These are phyloP conservation scores for Candida pseudoglaebosa DNA, from an alignment of 805 yeast genomes.

Conservation along the genomic window DNA sequence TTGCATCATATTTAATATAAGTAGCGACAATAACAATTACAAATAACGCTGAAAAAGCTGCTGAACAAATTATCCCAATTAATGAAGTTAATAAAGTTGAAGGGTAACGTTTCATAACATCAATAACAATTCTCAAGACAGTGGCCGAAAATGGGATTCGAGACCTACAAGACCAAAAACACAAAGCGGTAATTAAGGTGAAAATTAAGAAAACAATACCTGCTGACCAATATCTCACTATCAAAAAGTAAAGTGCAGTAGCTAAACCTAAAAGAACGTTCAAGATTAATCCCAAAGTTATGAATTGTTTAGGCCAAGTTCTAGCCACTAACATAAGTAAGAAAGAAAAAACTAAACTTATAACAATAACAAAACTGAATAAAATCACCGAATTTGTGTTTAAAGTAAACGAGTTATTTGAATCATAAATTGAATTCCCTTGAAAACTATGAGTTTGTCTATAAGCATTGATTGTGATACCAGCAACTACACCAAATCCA, in stretches of 20 bases:
- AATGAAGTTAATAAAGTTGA: slow-evolving; percentile 60
- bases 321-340: slow-evolving; percentile 60
- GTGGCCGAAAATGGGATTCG: slow-evolving; percentile 75
- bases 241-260: slow-evolving; percentile 71
- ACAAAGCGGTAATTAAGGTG: slow-evolving; percentile 59
- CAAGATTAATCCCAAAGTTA: slow-evolving; percentile 61
- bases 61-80: slow-evolving; percentile 55
- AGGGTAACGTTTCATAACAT: slow-evolving; percentile 71
- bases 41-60: slow-evolving; percentile 64
- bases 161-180: slow-evolving; percentile 67
- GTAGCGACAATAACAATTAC: slow-evolving; percentile 67
- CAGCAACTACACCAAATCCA: slow-evolving; percentile 72
- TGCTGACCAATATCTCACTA: slow-evolving; percentile 67
- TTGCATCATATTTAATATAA: slow-evolving; percentile 72
- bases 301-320: slow-evolving; percentile 60
- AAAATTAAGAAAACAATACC: slow-evolving; percentile 72
- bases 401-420: slow-evolving; percentile 53
- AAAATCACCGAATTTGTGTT: slow-evolving; percentile 73
- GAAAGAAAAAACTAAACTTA: slow-evolving; percentile 56
- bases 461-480: slow-evolving; percentile 63
- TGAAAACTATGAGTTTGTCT: slow-evolving; percentile 48
- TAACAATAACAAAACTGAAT: slow-evolving; percentile 59
- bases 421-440: slow-evolving; percentile 61
- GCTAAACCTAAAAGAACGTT: slow-evolving; percentile 70
- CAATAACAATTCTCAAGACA: slow-evolving; percentile 66